Percentiles rank a stretch among this genome's conserved stretches.
These are phyloP conservation scores for Mariannaea elegans DNA, from an alignment of 2,329 filamentous ascomycete species.

Conservation along the genomic window DNA sequence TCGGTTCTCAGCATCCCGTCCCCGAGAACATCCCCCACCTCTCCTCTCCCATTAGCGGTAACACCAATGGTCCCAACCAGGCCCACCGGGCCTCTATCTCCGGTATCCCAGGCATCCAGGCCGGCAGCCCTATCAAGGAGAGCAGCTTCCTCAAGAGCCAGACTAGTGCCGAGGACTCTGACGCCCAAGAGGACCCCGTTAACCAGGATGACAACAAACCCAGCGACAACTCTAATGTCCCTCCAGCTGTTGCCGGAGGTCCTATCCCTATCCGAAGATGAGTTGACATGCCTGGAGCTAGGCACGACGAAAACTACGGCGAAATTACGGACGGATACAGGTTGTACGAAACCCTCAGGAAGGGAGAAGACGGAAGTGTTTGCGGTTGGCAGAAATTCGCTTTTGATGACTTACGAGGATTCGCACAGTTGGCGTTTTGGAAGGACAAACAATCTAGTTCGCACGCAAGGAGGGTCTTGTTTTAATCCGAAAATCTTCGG, in stretches of 20 bases:
- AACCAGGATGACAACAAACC: slow-evolving; percentile 43
- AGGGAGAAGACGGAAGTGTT: slow-evolving; percentile 16
- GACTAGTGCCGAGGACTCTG: slow-evolving; percentile 67
- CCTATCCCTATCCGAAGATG: slow-evolving; percentile 73
- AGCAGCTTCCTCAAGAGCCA: slow-evolving; percentile 86
- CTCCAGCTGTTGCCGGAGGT: slow-evolving; percentile 37
- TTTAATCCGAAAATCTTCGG: slow-evolving; percentile 33
- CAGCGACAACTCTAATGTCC: slow-evolving; percentile 47
- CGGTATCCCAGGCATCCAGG: slow-evolving; percentile 61
- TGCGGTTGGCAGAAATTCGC: slow-evolving; percentile 31
- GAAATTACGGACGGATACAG: slow-evolving; percentile 22
- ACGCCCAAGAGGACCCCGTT: slow-evolving; percentile 5
- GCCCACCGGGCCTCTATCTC: slow-evolving; percentile 53
- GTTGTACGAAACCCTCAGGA: slow-evolving; percentile 26
- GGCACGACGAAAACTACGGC: slow-evolving; percentile 9
- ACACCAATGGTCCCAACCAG: slow-evolving; percentile 48
- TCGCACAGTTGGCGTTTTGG: slow-evolving; percentile 43
- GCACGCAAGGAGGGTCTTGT: slow-evolving; percentile 33
- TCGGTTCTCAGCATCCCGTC: slow-evolving; percentile 93
- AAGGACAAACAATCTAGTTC: slow-evolving; percentile 40
- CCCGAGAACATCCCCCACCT: slow-evolving; percentile 96
- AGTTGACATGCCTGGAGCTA: background rate
- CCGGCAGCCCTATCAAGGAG: slow-evolving; percentile 89
- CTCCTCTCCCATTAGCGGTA: slow-evolving; percentile 67
- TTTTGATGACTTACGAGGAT: slow-evolving; percentile 42